These are phyloP conservation scores for Acephala macrosclerotiorum DNA, from an alignment of 2,329 filamentous ascomycete species.

Conservation along the genomic window DNA sequence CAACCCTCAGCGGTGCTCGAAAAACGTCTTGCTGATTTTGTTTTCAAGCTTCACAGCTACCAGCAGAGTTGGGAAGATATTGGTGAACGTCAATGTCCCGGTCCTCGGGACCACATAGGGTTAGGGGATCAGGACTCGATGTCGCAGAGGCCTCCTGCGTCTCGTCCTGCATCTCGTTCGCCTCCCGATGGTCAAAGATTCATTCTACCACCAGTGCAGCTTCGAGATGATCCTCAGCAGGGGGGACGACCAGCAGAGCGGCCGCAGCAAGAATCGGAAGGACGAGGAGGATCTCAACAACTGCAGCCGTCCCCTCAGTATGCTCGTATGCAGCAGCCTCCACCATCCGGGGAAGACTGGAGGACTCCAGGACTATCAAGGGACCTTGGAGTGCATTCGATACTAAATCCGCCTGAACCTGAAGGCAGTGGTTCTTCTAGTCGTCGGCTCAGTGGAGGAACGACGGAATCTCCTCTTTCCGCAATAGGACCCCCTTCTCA, in stretches of 20 bases:
- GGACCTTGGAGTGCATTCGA: slow-evolving; percentile 46
- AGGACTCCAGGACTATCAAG: slow-evolving; percentile 38
- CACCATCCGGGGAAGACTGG: slow-evolving; percentile 35
- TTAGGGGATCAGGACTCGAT: slow-evolving; percentile 68
- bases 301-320: slow-evolving; percentile 35
- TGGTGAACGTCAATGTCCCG: slow-evolving; percentile 62
- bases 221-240: slow-evolving; percentile 43
- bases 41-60: slow-evolving; percentile 44
- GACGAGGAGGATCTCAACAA: slow-evolving; percentile 33
- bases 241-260: slow-evolving; percentile 37
- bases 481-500: slow-evolving; percentile 29
- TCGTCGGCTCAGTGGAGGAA: slow-evolving; percentile 34
- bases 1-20: slow-evolving; percentile 42
- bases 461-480: slow-evolving; percentile 37
- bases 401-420: slow-evolving; percentile 46
- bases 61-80: slow-evolving; percentile 46
- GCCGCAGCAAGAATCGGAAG: slow-evolving; percentile 35
- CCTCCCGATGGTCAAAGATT: slow-evolving; percentile 44
- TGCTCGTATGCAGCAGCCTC: slow-evolving; percentile 30
- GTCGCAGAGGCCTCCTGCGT: slow-evolving; percentile 66
- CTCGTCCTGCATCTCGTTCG: slow-evolving; percentile 61
- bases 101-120: slow-evolving; percentile 57
- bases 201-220: slow-evolving; percentile 43
- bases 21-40: slow-evolving; percentile 42
- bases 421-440: slow-evolving; percentile 30